Evolutionary conservation across 257 asterid species (phyloP), one percentile per base, ranked within the genome.

Genomic region (Lithospermum erythrorhizon): DNA sequence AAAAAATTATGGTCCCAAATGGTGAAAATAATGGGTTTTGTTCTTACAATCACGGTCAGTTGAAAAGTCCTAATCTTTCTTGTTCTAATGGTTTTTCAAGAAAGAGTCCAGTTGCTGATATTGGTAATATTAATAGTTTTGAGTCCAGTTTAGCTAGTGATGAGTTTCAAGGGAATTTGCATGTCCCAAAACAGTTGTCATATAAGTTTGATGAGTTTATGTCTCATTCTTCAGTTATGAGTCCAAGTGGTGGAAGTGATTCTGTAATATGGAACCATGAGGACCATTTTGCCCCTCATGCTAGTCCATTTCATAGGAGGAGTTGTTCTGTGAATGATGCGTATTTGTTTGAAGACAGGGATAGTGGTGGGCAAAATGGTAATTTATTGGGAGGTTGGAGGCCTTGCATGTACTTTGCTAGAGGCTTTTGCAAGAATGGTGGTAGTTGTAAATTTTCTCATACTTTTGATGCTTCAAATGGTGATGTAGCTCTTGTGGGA

Each of bases 161-260:
- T 9, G 47, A 35, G 47, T 35, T 35, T 9, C 47, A 35, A 2
- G 47, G 47, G 11, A 35, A 14, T 35, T 35, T 35, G 47, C 47
- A 35, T 8, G 47, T 8, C 9, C 9, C 5, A 35, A 14, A 35
- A 0, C 5, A 35, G 7, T 35, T 35, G 47, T 35, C 15, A 11
- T 35, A 6, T 6, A 11, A 11, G 2, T 8, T 35, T 35, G 47
- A 35, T 8, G 47, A 35, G 2, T 4, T 1, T 35, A 35, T 35
- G 47, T 1, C 15, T 35, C 47, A 35, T 35, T n/a, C n/a, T n/a
- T n/a, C n/a, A n/a, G 47, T 0, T 35, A 35, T 35, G 69, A 86
- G 96, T 61, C 99, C 99, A 0, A 81, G 95, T 71, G 96, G 94
- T 55, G 76, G 94, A 70, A 85, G 96, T 59, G 95, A 90, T 52